A percentile compares a stretch with the other conserved stretches of the same genome.
Evolutionary conservation across 2,329 filamentous ascomycete species (phyloP).

Genomic region (Verticillium longisporum): DNA sequence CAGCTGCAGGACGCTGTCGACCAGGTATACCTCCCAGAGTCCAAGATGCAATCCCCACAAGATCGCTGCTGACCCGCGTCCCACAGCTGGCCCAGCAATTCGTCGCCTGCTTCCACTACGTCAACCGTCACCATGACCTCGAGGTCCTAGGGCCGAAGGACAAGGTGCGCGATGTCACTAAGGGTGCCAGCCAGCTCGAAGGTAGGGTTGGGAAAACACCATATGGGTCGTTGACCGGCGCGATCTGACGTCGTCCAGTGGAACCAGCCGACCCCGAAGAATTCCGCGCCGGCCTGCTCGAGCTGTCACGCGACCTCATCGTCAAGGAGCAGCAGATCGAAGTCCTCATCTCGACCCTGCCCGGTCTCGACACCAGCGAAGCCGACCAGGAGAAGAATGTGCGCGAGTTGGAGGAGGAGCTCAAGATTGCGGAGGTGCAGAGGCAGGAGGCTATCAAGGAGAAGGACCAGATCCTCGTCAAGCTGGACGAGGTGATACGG

Average conservation of each 20-base stretch:
- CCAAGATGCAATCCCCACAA: neutral
- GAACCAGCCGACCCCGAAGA: constrained; percentile 56
- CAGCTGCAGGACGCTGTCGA: constrained; percentile 82
- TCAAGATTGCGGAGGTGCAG: constrained; percentile 56
- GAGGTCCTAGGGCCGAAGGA: constrained; percentile 51
- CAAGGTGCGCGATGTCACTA: constrained; percentile 52
- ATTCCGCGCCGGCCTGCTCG: constrained; percentile 61
- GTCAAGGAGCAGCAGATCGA: constrained; percentile 81
- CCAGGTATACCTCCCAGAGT: constrained; percentile 45
- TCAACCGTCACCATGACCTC: constrained; percentile 62
- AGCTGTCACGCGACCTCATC: constrained; percentile 70
- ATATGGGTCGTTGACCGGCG: too few relatives aligned
- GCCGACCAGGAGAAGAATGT: constrained; percentile 66
- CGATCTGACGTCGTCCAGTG: constrained; percentile 30
- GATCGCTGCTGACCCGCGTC: neutral
- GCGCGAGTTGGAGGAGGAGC: constrained; percentile 56
- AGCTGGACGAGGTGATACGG: constrained; percentile 55
- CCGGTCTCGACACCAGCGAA: constrained; percentile 73
- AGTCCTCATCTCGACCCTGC: constrained; percentile 64
- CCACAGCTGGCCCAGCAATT: constrained; percentile 60
- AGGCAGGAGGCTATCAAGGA: constrained; percentile 57
- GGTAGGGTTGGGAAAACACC: constrained; percentile 21
- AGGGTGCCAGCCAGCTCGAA: constrained; percentile 43
- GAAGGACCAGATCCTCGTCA: constrained; percentile 52
- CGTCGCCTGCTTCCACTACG: constrained; percentile 59